These are phyloP conservation scores for Schwanniomyces pseudopolymorphus DNA, from an alignment of 805 yeast genomes.

Conservation along the genomic window DNA sequence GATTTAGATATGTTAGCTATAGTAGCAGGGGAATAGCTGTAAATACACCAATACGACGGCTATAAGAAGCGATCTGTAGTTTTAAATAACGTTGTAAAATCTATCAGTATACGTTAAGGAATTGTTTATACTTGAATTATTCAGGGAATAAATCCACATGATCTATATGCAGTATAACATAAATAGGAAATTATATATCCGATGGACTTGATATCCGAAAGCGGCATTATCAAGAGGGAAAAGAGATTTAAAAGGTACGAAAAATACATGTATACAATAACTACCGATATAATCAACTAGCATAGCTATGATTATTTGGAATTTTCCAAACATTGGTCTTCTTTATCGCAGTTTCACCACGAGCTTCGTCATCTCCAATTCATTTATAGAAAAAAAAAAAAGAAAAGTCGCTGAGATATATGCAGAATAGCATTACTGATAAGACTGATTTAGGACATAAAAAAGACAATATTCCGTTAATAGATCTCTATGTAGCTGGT, in stretches of 20 bases:
- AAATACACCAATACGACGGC: not conserved
- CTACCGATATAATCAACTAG: too few species aligned
- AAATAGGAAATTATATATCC: not conserved
- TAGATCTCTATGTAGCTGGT: too few species aligned
- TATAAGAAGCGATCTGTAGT: not conserved
- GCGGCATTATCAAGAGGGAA: not conserved
- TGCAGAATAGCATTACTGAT: not conserved
- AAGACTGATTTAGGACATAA: too few species aligned
- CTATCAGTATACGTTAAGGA: not conserved
- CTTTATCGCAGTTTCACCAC: not conserved
- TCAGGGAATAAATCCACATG: not conserved
- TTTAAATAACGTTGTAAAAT: not conserved
- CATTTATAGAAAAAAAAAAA: not conserved
- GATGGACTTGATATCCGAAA: not conserved
- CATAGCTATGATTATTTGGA: too few species aligned
- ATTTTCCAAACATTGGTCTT: too few species aligned
- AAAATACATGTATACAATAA: too few species aligned
- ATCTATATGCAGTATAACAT: not conserved
- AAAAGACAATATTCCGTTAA: too few species aligned
- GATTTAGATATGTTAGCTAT: not conserved
- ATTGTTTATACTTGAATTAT: not conserved
- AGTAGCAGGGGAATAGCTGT: not conserved
- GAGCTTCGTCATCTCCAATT: not conserved
- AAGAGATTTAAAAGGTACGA: too few species aligned
- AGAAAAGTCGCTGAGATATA: not conserved